Conservation (phyloP, 371 early-diverging fungal species). For the Parasitella parasitica region DNA sequence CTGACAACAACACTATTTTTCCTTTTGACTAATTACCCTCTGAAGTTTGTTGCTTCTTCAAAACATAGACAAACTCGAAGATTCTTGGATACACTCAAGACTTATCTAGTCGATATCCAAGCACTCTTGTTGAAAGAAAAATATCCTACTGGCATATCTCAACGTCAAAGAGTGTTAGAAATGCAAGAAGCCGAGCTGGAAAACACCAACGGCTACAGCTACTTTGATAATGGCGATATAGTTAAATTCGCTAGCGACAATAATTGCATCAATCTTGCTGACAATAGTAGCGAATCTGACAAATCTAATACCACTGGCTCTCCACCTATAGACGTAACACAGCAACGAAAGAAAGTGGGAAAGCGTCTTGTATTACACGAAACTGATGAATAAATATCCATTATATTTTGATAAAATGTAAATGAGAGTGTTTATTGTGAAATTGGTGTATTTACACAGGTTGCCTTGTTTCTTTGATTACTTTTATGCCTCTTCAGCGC, state of each 20-base stretch:
- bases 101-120: slow-evolving; percentile 45
- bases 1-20: background rate
- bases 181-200: slow-evolving; percentile 40
- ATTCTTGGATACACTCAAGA: slow-evolving; percentile 44
- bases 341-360: slow-evolving; percentile 33
- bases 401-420: too few species aligned
- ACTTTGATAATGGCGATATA: slow-evolving; percentile 49
- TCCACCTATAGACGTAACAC: background rate
- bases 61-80: slow-evolving; percentile 61
- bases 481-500: slow-evolving; percentile 53
- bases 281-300: background rate
- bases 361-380: slow-evolving; percentile 40
- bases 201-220: slow-evolving; percentile 45
- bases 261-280: background rate
- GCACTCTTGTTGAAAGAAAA: slow-evolving; percentile 45
- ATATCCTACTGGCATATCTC: slow-evolving; percentile 46
- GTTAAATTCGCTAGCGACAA: background rate
- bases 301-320: slow-evolving; percentile 1
- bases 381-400: slow-evolving; percentile 19
- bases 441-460: slow-evolving; percentile 9
- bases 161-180: slow-evolving; percentile 40
- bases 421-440: background rate
- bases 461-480: slow-evolving; percentile 42
- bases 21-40: background rate
- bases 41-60: slow-evolving; percentile 52